phyloP scores from a whole-genome alignment of 2,329 filamentous ascomycete genomes.

The Trichoderma arundinaceum region DNA sequence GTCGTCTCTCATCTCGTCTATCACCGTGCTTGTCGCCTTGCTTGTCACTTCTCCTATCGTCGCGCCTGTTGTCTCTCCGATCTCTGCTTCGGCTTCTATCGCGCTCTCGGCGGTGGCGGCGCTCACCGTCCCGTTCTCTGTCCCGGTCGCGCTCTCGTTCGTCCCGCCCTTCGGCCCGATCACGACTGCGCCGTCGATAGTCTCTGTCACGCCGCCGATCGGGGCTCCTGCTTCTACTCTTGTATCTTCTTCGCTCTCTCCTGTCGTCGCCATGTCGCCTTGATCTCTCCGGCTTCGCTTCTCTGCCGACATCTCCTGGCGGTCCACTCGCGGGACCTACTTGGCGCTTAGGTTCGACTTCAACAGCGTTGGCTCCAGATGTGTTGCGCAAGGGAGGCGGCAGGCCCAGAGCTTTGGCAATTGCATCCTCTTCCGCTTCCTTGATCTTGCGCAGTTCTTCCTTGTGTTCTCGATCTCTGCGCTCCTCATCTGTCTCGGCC shows the following conservation, averaged over 20 bases:
- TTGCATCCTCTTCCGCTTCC: slow-evolving; percentile 90
- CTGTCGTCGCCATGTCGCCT: slow-evolving; percentile 44
- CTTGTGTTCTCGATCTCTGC: slow-evolving; percentile 64
- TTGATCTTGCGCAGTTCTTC: slow-evolving; percentile 84
- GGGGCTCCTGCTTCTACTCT: slow-evolving; percentile 46
- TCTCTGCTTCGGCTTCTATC: slow-evolving; percentile 32
- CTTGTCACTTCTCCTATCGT: not conserved
- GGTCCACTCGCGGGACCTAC: slow-evolving; percentile 41
- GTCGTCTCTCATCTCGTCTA: slow-evolving; percentile 5
- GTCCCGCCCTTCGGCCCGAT: slow-evolving; percentile 30
- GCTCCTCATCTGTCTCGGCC: slow-evolving; percentile 63
- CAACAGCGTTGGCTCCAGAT: slow-evolving; percentile 71
- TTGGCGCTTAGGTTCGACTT: slow-evolving; percentile 55
- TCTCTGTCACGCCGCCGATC: slow-evolving; percentile 38
- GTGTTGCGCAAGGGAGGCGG: slow-evolving; percentile 67
- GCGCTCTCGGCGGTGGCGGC: slow-evolving; percentile 28
- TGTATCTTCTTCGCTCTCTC: slow-evolving; percentile 43
- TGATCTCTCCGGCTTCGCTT: slow-evolving; percentile 40
- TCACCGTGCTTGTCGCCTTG: not conserved
- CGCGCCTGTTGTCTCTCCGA: slow-evolving; percentile 3
- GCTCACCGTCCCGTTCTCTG: slow-evolving; percentile 27
- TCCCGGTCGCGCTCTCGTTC: slow-evolving; percentile 22
- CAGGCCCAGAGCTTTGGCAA: slow-evolving; percentile 80
- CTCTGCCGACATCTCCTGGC: slow-evolving; percentile 38
- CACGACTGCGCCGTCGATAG: slow-evolving; percentile 31